A percentile compares a stretch with the other conserved stretches of the same genome.
These are phyloP conservation scores for Claviceps capensis DNA, from an alignment of 2,329 filamentous ascomycete genomes.

Conservation along the genomic window DNA sequence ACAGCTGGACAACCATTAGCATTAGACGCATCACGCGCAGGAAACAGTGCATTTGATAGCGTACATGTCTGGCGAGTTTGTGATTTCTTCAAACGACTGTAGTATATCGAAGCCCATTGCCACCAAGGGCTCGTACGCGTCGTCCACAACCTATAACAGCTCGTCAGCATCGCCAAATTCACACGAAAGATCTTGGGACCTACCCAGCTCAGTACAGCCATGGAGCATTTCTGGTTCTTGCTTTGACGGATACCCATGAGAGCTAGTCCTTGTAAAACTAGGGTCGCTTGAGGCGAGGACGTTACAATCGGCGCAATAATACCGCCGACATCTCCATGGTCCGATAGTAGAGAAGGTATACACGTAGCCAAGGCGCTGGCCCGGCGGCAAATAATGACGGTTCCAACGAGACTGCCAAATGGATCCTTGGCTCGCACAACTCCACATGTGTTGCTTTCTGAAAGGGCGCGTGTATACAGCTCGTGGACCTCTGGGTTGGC, in stretches of 20 bases:
- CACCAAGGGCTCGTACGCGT: conserved; percentile 57
- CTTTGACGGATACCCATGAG: conserved; percentile 72
- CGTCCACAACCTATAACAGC: conserved; percentile 47
- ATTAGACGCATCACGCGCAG: background rate
- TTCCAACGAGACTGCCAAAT: conserved; percentile 56
- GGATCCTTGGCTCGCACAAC: conserved; percentile 70
- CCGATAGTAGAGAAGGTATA: conserved; percentile 53
- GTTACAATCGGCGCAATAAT: conserved; percentile 71
- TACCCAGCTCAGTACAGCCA: conserved; percentile 70
- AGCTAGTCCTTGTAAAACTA: conserved; percentile 64
- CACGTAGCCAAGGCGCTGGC: conserved; percentile 54
- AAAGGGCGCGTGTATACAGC: conserved; percentile 63
- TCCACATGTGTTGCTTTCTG: conserved; percentile 58
- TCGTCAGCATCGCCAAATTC: conserved; percentile 7
- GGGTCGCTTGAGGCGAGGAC: conserved; percentile 49
- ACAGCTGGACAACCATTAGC: background rate
- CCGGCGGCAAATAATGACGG: conserved; percentile 64
- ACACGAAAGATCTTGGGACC: conserved; percentile 20
- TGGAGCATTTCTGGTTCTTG: conserved; percentile 60
- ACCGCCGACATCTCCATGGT: conserved; percentile 49
- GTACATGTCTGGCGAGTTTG: conserved; percentile 43
- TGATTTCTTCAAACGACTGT: conserved; percentile 72
- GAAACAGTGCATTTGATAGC: conserved; percentile 10
- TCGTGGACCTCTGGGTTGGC: conserved; percentile 67
- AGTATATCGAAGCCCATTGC: conserved; percentile 70